These are phyloP conservation scores for Bolboschoenoplectus hybrid DNA, from an alignment of 202 grass and related monocot species.

Conservation along the genomic window DNA sequence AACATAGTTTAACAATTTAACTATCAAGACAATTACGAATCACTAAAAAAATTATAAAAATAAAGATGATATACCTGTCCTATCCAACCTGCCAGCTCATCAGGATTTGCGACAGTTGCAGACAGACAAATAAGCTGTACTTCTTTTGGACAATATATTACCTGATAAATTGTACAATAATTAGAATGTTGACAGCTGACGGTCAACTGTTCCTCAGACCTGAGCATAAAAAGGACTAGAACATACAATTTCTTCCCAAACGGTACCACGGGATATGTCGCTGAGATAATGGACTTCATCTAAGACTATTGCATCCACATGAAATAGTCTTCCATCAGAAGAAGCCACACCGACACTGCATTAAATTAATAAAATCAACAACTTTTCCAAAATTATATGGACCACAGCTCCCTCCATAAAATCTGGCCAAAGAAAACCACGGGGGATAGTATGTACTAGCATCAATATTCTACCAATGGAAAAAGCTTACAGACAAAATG, in stretches of 20 bases:
- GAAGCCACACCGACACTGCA: slow-evolving; percentile 84
- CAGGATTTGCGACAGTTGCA: slow-evolving; percentile 95
- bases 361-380: background rate
- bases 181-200: slow-evolving; percentile 1
- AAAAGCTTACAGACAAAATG: background rate
- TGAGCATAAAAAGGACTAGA: slow-evolving; percentile 23
- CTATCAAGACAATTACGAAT: slow-evolving; percentile 7
- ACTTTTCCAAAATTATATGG: slow-evolving; percentile 14
- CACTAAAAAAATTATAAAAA: background rate
- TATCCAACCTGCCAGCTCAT: slow-evolving; percentile 99
- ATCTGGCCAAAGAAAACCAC: slow-evolving; percentile 45
- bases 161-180: slow-evolving; percentile 54
- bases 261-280: slow-evolving; percentile 95
- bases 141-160: slow-evolving; percentile 98
- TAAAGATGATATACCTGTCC: slow-evolving; percentile 61
- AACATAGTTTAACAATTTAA: background rate
- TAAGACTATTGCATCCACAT: slow-evolving; percentile 95
- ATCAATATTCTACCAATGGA: slow-evolving; percentile 1
- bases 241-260: slow-evolving; percentile 99
- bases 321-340: slow-evolving; percentile 88
- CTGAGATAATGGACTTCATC: slow-evolving; percentile 99
- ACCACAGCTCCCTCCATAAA: slow-evolving; percentile 37
- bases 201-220: background rate
- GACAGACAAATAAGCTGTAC: slow-evolving; percentile 98
- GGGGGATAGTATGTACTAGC: slow-evolving; percentile 32